Evolutionary conservation across 805 yeast genomes (phyloP), one percentile per base, ranked within the genome.

Genomic region (Hanseniaspora guilliermondii): DNA sequence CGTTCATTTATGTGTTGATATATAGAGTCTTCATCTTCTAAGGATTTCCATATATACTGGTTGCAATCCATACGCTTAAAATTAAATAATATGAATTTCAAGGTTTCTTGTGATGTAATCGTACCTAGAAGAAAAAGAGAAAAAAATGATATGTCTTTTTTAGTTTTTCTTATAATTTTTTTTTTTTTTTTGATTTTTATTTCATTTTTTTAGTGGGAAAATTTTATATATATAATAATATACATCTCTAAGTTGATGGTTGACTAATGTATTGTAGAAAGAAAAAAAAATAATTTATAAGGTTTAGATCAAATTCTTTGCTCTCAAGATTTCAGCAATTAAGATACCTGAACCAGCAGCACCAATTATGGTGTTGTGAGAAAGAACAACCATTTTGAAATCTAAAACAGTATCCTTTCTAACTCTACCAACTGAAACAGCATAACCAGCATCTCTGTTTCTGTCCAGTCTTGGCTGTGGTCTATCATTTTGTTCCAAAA

Each of bases 391-490:
- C 89, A 93, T 91, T 73, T 93, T 93, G 74, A 78, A 80, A 69
- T 93, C 98, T 62, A 93, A 76, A 12, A 93, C 87, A 8, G 95
- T 88, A 67, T 93, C 98, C 62, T 80, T 85, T 74, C 98, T 83
- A 57, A 93, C 73, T 71, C 98, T 79, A 49, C 98, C 97, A 50
- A 93, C 97, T 46, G 94, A 78, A 53, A 91, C 96, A 63, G 95
- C 94, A 70, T 79, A 89, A 33, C 98, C 97, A 53, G 75, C 77
- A 65, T 94, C 97, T 73, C 96, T 82, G 68, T 91, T 88, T 64
- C 98, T 80, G 79, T 93, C 97, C 64, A 93, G 78, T 72, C 98
- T 78, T 57, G 98, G 98, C 69, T 93, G 98, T 30, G 98, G 98
- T 72, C 98, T 81, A 69, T 93, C 94, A 44, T 73, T 76, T 70